Base-by-base conservation (phyloP, 2,329 filamentous ascomycete species). In the Aspergillus unguis region DNA sequence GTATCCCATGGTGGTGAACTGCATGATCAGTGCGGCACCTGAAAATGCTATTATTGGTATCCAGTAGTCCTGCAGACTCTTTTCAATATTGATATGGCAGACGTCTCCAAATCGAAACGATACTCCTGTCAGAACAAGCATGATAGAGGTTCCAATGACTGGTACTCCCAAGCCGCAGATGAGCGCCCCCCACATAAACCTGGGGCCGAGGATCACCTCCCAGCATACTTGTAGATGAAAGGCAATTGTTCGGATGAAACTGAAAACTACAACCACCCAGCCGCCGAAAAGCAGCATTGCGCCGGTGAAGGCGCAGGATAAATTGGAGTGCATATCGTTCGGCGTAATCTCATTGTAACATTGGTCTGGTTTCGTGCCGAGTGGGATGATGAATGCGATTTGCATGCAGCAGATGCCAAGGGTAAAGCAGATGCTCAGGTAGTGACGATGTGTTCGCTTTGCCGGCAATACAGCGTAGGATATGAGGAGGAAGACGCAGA, bases 151-250 rank as follows among this genome's bases (percentile, higher is more conserved):
- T 33, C 90, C 88, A 23, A 90, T 73, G 26, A 85, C 79, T 2
- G 92, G 90, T 42, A 97, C 80, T 17, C 87, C 88, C 88, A 92
- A 96, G 56, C 94, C 94, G 6, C 85, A 75, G 11, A 81, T 80
- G 65, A 96, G 85, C 3, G 92, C 85, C 59, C 83, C 82, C 77
- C 90, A 90, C 84, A 96, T 96, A 72, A 96, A 97, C 63, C 82
- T 88, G 41, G 85, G 83, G 36, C 94, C 94, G 3, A 95, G 88
- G 6, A 92, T 85, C 32, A 95, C 81, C 70, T 97, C 91, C 94
- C 94, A 99, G 77, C 92, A 96, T 59, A 99, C 96, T 71, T 97
- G 94, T 27, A 99, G 84, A 71, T 99, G 94, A 63, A 99, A 86
- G 4, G 91, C 95, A 32, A 97, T 75, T 0, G 92, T 88, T 58